Base-by-base conservation (phyloP, 768 basidiomycete genomes). In the Stropharia rugosoannulata region DNA sequence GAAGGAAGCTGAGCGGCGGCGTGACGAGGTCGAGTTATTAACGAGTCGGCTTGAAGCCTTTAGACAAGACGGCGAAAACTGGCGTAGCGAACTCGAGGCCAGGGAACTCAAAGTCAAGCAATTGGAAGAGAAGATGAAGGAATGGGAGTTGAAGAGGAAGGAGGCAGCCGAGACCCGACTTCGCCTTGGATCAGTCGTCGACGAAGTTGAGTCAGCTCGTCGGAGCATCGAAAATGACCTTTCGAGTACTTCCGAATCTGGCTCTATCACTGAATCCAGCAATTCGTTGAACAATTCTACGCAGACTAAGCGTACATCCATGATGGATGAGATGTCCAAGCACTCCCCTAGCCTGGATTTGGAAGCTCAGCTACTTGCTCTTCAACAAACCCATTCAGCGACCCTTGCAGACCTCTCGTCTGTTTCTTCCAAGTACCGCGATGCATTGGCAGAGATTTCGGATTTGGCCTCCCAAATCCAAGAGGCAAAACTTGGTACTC, bases 401-500 rank as follows among this genome's bases (percentile, higher is more conserved):
- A 93, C 91, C 0, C 79, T 95, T 18, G 76, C 83, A 7, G 92
- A 95, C 62, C 79, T 95, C 37, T 85, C 92, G 6, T 78, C 84
- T 1, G 81, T 97, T 36, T 85, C 88, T 1, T 71, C 75, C 52
- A 95, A 95, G 70, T 98, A 95, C 66, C 86, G 86, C 29, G 90
- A 96, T 57, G 91, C 95, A 15, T 79, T 98, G 29, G 83, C 84
- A 47, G 92, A 96, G 70, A 96, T 99, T 56, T 89, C 90, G n/a
- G 93, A 95, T 63, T 82, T 99, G 39, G 87, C 89, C 15, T 81
- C 86, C n/a, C 93, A 97, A 69, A 86, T 96, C 32, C 85, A 95
- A 64, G 95, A 96, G 67, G 81, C 85, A 7, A 93, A 88, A 63
- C 81, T 94, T 43, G 81, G 76, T 62, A 83, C 80, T 59, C 68